phyloP scores from a whole-genome alignment of 2,329 filamentous ascomycete genomes.

The Aspergillus sp. region DNA sequence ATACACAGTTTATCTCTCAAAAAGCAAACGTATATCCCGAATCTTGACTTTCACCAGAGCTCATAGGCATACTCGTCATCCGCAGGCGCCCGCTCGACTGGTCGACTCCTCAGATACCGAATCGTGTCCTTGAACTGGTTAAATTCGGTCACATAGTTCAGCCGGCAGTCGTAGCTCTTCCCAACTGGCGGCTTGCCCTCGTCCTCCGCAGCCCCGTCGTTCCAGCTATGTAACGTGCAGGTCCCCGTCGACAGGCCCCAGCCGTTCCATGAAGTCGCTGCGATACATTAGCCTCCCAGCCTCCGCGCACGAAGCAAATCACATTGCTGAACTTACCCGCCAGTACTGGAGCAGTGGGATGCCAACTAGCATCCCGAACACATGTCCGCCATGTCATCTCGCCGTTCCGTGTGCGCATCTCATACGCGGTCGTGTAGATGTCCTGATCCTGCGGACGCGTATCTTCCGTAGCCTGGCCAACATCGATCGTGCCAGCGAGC shows the following conservation, averaged over 20 bases:
- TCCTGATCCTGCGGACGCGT: constrained; percentile 57
- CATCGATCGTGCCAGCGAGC: constrained; percentile 73
- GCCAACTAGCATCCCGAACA: constrained; percentile 87
- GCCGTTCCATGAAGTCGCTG: constrained; percentile 81
- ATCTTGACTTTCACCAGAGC: constrained; percentile 4
- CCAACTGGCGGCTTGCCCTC: constrained; percentile 63
- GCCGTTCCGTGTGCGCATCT: constrained; percentile 50
- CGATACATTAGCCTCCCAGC: constrained; percentile 2
- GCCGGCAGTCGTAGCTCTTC: constrained; percentile 58
- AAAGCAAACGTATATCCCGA: background rate
- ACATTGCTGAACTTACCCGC: constrained; percentile 51
- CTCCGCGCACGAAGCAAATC: background rate
- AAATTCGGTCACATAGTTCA: constrained; percentile 50
- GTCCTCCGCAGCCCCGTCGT: constrained; percentile 62
- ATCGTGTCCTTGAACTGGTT: constrained; percentile 32
- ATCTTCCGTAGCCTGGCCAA: constrained; percentile 66
- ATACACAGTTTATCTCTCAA: background rate
- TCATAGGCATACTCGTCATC: constrained; percentile 8
- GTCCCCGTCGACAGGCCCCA: constrained; percentile 71
- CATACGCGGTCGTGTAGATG: constrained; percentile 56
- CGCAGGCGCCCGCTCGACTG: constrained; percentile 12
- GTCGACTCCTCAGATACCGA: constrained; percentile 7
- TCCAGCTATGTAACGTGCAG: constrained; percentile 75
- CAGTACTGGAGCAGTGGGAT: constrained; percentile 78
- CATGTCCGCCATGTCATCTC: constrained; percentile 69